Evolutionary conservation across 495 filamentous ascomycete species (phyloP).

Genomic region (Penicillium cataractarum): DNA sequence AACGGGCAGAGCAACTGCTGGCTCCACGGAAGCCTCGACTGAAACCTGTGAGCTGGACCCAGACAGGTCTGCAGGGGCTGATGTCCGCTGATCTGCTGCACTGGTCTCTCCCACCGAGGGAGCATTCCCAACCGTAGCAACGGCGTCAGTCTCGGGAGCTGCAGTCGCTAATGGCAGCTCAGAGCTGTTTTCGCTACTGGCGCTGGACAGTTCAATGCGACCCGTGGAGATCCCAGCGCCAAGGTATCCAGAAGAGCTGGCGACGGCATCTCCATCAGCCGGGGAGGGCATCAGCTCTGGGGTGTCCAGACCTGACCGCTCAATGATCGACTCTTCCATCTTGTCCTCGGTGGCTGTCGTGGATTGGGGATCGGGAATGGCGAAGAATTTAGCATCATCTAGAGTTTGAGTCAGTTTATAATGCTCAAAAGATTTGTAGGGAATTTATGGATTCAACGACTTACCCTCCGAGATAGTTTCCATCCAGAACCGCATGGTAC

Average conservation of each 20-base stretch:
- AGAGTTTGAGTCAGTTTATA: slow-evolving; percentile 4
- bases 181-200: not conserved
- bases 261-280: slow-evolving; percentile 33
- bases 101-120: not conserved
- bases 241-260: slow-evolving; percentile 36
- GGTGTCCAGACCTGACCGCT: slow-evolving; percentile 30
- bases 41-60: slow-evolving; percentile 5
- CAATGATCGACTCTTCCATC: slow-evolving; percentile 39
- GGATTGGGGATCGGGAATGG: slow-evolving; percentile 43
- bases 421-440: not conserved
- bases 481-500: slow-evolving; percentile 47
- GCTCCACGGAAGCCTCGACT: slow-evolving; percentile 3
- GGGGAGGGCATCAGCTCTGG: slow-evolving; percentile 21
- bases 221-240: not conserved
- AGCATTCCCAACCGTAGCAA: not conserved
- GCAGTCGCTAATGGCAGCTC: slow-evolving; percentile 10
- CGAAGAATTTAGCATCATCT: slow-evolving; percentile 49
- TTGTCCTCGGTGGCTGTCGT: slow-evolving; percentile 36
- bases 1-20: slow-evolving; percentile 32
- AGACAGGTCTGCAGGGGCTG: slow-evolving; percentile 3
- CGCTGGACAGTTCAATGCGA: not conserved
- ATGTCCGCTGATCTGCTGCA: slow-evolving; percentile 1
- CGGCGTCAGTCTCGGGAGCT: slow-evolving; percentile 19
- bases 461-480: slow-evolving; percentile 46
- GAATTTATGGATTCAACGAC: not conserved